phyloP scores from a whole-genome alignment of 2,329 filamentous ascomycete species.

The Colletotrichum destructivum region DNA sequence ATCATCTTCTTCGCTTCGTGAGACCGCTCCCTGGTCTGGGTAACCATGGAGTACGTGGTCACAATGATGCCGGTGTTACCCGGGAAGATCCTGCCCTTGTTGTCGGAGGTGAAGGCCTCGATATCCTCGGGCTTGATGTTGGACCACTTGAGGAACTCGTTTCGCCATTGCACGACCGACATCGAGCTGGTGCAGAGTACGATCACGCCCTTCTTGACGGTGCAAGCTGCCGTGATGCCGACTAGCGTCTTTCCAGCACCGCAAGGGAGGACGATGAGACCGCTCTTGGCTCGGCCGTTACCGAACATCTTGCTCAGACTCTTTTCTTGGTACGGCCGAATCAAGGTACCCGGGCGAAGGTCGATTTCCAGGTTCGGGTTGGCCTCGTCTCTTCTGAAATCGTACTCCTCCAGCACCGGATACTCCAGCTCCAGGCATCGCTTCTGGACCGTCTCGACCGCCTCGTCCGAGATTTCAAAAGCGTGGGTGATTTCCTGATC shows the following conservation, averaged over 20 bases:
- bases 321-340: slow-evolving; percentile 96
- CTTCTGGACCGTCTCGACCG: slow-evolving; percentile 90
- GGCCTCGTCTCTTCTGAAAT: slow-evolving; percentile 91
- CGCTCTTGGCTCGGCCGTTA: slow-evolving; percentile 96
- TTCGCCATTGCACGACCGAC: slow-evolving; percentile 97
- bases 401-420: slow-evolving; percentile 95
- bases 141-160: slow-evolving; percentile 98
- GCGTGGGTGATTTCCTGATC: slow-evolving; percentile 90
- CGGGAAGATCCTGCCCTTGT: slow-evolving; percentile 85
- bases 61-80: slow-evolving; percentile 96
- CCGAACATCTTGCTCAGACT: slow-evolving; percentile 99
- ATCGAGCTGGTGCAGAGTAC: slow-evolving; percentile 97
- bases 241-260: slow-evolving; percentile 98
- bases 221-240: slow-evolving; percentile 98
- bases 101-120: slow-evolving; percentile 93
- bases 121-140: slow-evolving; percentile 95
- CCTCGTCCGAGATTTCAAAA: slow-evolving; percentile 88
- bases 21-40: slow-evolving; percentile 86
- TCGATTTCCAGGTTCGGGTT: slow-evolving; percentile 97
- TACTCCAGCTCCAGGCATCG: slow-evolving; percentile 89
- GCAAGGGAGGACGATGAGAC: slow-evolving; percentile 96
- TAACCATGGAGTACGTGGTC: slow-evolving; percentile 99
- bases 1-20: slow-evolving; percentile 98
- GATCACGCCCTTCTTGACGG: slow-evolving; percentile 96
- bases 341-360: slow-evolving; percentile 88